Percentiles rank a stretch among this genome's conserved stretches.
Evolutionary conservation across 805 yeast genomes (phyloP).

Genomic region (Sporopachydermia lactativora): DNA sequence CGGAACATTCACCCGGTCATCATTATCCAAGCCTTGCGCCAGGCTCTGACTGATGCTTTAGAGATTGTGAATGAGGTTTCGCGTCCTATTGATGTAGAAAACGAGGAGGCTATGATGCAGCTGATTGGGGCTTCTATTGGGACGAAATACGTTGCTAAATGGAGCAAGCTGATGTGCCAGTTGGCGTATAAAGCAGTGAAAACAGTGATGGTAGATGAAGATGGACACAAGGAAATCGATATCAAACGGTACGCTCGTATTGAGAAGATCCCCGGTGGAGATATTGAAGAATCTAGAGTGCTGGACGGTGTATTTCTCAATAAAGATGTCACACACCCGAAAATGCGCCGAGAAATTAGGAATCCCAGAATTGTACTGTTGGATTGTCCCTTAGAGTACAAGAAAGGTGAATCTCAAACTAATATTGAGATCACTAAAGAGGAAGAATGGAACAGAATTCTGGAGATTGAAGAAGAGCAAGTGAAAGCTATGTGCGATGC

Average conservation of each 20-base stretch:
- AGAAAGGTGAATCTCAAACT: constrained; percentile 98
- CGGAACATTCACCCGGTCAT: constrained; percentile 95
- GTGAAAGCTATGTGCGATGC: constrained; percentile 77
- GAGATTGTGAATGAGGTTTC: constrained; percentile 77
- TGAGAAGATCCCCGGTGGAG: constrained; percentile 98
- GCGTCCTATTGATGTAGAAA: constrained; percentile 65
- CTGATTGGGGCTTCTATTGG: constrained; percentile 88
- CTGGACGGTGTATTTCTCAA: constrained; percentile 86
- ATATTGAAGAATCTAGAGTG: constrained; percentile 77
- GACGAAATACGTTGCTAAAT: constrained; percentile 81
- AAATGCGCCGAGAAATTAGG: constrained; percentile 81
- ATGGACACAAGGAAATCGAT: constrained; percentile 68
- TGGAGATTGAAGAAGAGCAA: constrained; percentile 97
- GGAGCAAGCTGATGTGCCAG: constrained; percentile 86
- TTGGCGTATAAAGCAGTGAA: constrained; percentile 80
- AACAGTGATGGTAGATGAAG: constrained; percentile 52
- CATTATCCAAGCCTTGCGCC: constrained; percentile 85
- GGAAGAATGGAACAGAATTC: constrained; percentile 88
- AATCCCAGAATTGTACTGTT: constrained; percentile 80
- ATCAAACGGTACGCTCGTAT: constrained; percentile 84
- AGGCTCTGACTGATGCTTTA: constrained; percentile 81
- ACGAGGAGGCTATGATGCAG: constrained; percentile 77
- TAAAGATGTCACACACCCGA: constrained; percentile 98
- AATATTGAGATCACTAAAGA: constrained; percentile 94
- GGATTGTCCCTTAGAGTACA: constrained; percentile 96